Conservation (phyloP, 176 grass and related monocot species). For the Oryza officinalis region DNA sequence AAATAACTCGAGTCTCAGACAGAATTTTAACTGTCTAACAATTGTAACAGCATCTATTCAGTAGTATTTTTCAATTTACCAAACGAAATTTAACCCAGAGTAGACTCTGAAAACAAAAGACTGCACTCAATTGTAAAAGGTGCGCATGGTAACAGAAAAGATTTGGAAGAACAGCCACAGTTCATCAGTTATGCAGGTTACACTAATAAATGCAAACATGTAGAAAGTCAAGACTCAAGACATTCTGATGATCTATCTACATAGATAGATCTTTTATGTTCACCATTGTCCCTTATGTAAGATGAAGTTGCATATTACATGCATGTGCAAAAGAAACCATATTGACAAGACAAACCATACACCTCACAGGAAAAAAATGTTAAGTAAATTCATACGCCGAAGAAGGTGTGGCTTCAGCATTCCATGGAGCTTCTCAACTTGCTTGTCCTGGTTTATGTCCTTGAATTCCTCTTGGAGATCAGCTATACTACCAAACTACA, state of each 20-base stretch:
- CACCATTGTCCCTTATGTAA: not conserved
- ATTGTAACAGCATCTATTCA: not conserved
- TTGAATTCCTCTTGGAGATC: slow-evolving; percentile 96
- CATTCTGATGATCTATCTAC: not conserved
- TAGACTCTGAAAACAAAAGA: not conserved
- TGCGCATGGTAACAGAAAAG: slow-evolving; percentile 10
- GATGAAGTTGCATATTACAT: slow-evolving; percentile 7
- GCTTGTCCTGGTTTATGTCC: slow-evolving; percentile 96
- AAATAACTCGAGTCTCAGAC: slow-evolving; percentile 21
- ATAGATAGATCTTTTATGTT: slow-evolving; percentile 17
- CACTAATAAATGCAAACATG: slow-evolving; percentile 12
- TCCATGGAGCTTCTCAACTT: slow-evolving; percentile 94
- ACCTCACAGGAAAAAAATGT: slow-evolving; percentile 17
- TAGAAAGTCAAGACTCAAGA: slow-evolving; percentile 10
- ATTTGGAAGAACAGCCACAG: not conserved
- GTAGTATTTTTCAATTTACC: not conserved
- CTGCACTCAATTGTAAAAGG: slow-evolving; percentile 15
- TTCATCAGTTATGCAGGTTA: slow-evolving; percentile 1
- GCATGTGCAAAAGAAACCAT: not conserved
- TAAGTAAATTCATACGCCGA: slow-evolving; percentile 67
- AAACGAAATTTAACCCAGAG: not conserved
- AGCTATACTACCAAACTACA: slow-evolving; percentile 97
- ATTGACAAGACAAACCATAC: not conserved
- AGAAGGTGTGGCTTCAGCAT: slow-evolving; percentile 97
- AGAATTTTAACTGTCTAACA: slow-evolving; percentile 8